Evolutionary conservation across 176 grass and related monocot genomes (phyloP), one percentile per base, ranked within the genome.

Genomic region (Paspalum vaginatum): DNA sequence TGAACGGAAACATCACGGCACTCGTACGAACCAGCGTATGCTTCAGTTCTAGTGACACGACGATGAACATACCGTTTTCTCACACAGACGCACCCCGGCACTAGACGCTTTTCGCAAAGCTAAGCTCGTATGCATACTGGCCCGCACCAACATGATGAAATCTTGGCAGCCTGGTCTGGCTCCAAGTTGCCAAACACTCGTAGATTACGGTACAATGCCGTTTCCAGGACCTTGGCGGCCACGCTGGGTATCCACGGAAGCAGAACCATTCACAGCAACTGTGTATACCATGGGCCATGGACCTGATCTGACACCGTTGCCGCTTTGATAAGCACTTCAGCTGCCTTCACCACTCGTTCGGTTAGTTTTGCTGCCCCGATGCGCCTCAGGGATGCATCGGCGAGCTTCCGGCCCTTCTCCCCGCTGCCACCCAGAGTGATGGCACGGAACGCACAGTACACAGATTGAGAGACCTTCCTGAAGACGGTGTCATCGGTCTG

Each of bases 211-310:
- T 10, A 76, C 26, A 63, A 25, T 70, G 25, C 46, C 18, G 49
- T 71, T 78, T 76, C 24, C 16, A 58, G 27, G 40, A 68, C 76
- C 66, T 49, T 37, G 11, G 42, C 6, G 21, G 49, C 1, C 24
- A 9, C 57, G 5, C 7, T 39, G 44, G 50, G 57, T 59, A 76
- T 68, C 70, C 89, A 85, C 76, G 20, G 63, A 49, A 53, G 26
- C 37, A 75, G 60, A 50, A 37, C 13, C 54, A 58, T 62, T 83
- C 76, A 90, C 44, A 91, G 18, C 65, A 94, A 58, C 65, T 57
- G 79, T 14, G 38, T 82, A 57, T 98, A 98, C 95, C 95, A 98
- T 5, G 83, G 92, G 7, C 90, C 88, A 20, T 98, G 95, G 37
- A 98, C 88, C 76, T 88, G 81, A 74, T 83, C 61, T 24, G 95